Evolutionary conservation across 345 rosid species (phyloP), one percentile per base, ranked within the genome.

Genomic region (Brassica nigra): DNA sequence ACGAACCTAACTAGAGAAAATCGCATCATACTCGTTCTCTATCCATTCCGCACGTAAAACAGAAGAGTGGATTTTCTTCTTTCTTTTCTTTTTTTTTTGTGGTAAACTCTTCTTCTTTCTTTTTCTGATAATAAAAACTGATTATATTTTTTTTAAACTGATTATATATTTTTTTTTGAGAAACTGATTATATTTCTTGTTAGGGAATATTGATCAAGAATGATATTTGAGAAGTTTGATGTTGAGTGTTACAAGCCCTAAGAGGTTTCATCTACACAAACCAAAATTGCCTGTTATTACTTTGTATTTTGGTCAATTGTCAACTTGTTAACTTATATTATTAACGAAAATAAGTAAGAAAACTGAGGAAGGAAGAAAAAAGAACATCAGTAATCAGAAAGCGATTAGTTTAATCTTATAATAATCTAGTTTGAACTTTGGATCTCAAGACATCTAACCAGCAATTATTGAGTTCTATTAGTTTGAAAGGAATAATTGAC

Each of bases 401-500:
- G 68, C 49, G 36, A 70, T 68, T 30, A 12, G 62, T 29, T 76
- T 39, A 68, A 10, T 39, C 37, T 57, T 57, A 58, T 67, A 27
- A 55, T 54, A 54, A 52, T 36, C 6, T 37, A 66, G 6, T 3
- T 67, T 57, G 78, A 39, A 68, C 9, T 42, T 34, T 7, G 47
- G 49, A 52, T 49, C 62, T 54, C 57, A 75, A 27, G 72, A 66
- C 55, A 29, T 18, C 62, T 57, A 18, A 20, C 39, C 42, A 66
- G 4, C 44, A 58, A 68, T 58, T 42, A 16, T 76, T n/a, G 10
- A 6, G 62, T 18, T 12, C 2, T 3, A 31, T 70, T 34, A 77
- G 58, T 70, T 36, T 70, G 76, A 63, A 77, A 62, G 42, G 70
- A 77, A 77, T 62, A 77, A 1, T 63, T 34, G 65, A 70, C 55